phyloP scores from a whole-genome alignment of 1,284 basidiomycete species.

The Stygiomarasmius scandens region DNA sequence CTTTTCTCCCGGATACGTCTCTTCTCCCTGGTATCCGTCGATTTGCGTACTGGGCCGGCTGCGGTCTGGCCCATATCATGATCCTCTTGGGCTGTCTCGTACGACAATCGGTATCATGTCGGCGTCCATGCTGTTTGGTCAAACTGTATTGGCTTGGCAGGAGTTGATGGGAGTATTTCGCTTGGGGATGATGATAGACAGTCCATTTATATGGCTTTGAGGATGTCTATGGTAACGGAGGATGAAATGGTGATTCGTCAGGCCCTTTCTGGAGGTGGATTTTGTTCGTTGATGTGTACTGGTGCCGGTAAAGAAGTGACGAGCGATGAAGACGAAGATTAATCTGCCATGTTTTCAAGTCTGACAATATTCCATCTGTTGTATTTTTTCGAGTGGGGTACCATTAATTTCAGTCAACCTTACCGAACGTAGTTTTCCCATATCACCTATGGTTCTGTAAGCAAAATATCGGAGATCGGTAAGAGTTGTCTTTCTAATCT shows the following conservation, averaged over 20 bases:
- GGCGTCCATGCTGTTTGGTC: conserved; percentile 29
- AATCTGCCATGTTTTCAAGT: no score
- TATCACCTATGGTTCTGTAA: no score
- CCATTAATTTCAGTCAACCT: no score
- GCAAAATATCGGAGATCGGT: no score
- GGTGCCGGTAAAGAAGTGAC: no score
- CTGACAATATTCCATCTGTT: no score
- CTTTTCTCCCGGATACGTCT: conserved; percentile 36
- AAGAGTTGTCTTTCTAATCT: no score
- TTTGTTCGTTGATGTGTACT: no score
- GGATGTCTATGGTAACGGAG: conserved; percentile 13
- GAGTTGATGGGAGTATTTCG: conserved; percentile 32
- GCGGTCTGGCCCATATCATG: conserved; percentile 41
- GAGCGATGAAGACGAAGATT: no score
- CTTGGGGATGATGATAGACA: conserved; percentile 49
- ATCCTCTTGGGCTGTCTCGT: conserved; percentile 40
- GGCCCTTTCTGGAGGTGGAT: no score
- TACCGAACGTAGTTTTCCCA: no score
- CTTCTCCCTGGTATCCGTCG: conserved; percentile 39
- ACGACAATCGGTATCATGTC: conserved; percentile 28
- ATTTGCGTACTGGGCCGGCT: conserved; percentile 48
- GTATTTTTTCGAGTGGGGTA: no score
- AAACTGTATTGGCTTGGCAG: conserved; percentile 41
- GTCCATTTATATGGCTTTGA: conserved; percentile 40
- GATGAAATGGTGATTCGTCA: background rate